Percentiles rank a stretch among this genome's conserved stretches.
These are phyloP conservation scores for Sergeia podlipaevii DNA, from an alignment of 208 protist genomes.

Conservation along the genomic window DNA sequence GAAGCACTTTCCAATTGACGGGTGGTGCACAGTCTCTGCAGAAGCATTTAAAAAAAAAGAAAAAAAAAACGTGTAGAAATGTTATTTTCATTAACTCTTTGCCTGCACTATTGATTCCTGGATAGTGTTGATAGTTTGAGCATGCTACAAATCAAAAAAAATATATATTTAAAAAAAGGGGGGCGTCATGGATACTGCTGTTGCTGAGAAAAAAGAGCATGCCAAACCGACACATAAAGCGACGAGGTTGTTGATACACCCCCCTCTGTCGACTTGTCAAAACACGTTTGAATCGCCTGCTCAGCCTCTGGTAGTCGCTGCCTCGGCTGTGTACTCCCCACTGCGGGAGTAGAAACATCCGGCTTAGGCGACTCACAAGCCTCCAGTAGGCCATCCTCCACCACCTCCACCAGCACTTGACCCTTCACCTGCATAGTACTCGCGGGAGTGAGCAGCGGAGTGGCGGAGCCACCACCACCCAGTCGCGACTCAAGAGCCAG, in stretches of 20 bases:
- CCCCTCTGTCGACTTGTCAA: neutral
- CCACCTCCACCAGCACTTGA: conserved; percentile 7
- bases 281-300: neutral
- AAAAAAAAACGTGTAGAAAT: neutral
- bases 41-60: neutral
- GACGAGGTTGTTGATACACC: neutral
- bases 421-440: conserved; percentile 9
- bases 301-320: neutral
- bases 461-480: neutral
- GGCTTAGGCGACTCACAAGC: neutral
- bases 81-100: too few species aligned
- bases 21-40: too few species aligned
- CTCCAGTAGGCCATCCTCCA: conserved; percentile 16
- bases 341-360: neutral
- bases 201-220: conserved; percentile 4
- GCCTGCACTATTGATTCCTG: too few species aligned
- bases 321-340: neutral
- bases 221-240: neutral
- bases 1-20: too few species aligned
- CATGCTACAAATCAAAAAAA: too few species aligned
- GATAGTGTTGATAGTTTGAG: too few species aligned
- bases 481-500: neutral
- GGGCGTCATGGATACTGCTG: neutral
- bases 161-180: too few species aligned
- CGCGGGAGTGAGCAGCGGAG: conserved; percentile 1